phyloP scores from a whole-genome alignment of 768 basidiomycete genomes.

The Amanita rubescens region DNA sequence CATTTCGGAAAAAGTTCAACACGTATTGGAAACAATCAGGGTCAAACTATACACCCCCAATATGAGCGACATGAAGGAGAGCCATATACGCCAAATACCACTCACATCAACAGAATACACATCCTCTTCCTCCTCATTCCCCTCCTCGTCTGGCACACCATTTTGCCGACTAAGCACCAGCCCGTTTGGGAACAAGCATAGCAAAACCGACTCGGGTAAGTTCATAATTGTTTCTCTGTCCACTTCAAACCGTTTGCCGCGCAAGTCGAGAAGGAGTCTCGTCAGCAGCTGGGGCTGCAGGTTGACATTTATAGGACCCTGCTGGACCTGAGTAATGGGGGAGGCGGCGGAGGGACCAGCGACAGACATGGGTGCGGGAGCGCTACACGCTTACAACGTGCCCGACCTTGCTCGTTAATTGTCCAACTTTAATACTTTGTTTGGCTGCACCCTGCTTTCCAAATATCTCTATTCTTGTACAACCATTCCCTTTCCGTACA shows the following conservation, averaged over 20 bases:
- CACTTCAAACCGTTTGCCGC: conserved; percentile 86
- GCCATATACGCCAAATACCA: conserved; percentile 15
- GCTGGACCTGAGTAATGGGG: conserved; percentile 55
- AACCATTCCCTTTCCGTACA: not conserved
- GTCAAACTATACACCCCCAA: conserved; percentile 74
- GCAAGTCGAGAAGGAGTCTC: conserved; percentile 84
- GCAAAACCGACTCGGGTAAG: conserved; percentile 91
- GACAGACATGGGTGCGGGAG: conserved; percentile 27
- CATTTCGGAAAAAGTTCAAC: conserved; percentile 82
- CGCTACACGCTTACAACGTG: conserved; percentile 4
- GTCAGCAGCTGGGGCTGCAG: conserved; percentile 85
- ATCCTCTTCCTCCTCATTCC: conserved; percentile 80
- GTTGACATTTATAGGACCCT: conserved; percentile 57
- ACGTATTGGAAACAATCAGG: conserved; percentile 95
- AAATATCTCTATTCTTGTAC: conserved; percentile 2
- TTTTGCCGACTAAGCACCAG: conserved; percentile 88
- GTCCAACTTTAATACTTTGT: not conserved
- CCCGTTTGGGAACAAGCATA: conserved; percentile 97
- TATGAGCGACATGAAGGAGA: not conserved
- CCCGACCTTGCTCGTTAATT: not conserved
- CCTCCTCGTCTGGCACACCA: conserved; percentile 66
- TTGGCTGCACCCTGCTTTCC: conserved; percentile 1
- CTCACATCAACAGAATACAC: conserved; percentile 95
- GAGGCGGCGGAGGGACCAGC: conserved; percentile 30
- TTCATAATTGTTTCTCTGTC: conserved; percentile 99